Conservation (phyloP, 2,329 filamentous ascomycete species). For the Ceratocystiopsis brevicomis region DNA sequence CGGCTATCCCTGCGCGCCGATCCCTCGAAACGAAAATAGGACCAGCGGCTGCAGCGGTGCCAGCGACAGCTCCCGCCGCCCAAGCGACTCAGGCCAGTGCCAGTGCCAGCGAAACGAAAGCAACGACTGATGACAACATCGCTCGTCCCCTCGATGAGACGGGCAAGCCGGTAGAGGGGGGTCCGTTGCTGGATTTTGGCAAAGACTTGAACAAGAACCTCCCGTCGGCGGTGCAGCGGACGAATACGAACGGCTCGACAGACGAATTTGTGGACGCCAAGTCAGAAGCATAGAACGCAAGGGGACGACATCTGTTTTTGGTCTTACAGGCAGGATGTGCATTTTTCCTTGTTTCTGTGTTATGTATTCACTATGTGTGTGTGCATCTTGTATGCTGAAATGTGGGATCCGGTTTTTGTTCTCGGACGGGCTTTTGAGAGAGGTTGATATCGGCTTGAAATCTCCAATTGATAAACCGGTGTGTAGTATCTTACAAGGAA, state of each 20-base stretch:
- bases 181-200: conserved; percentile 37
- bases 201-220: conserved; percentile 32
- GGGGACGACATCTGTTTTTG: background rate
- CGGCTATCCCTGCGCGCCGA: conserved; percentile 21
- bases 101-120: background rate
- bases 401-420: too few relatives aligned
- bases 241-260: conserved; percentile 18
- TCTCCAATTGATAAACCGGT: too few relatives aligned
- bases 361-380: too few relatives aligned
- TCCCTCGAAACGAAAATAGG: background rate
- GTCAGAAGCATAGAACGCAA: background rate
- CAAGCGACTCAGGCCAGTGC: background rate
- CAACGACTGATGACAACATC: conserved; percentile 17
- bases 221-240: conserved; percentile 17
- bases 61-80: background rate
- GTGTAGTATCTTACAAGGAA: too few relatives aligned
- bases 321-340: too few relatives aligned
- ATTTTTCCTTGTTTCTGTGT: too few relatives aligned
- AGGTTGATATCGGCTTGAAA: too few relatives aligned
- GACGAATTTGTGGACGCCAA: conserved; percentile 14
- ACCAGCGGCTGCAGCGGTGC: background rate
- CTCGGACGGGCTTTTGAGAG: too few relatives aligned
- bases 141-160: conserved; percentile 26
- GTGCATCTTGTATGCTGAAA: too few relatives aligned
- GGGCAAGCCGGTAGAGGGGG: conserved; percentile 24